phyloP scores from a whole-genome alignment of 1,284 basidiomycete genomes.

The Moniliophthora roreri region DNA sequence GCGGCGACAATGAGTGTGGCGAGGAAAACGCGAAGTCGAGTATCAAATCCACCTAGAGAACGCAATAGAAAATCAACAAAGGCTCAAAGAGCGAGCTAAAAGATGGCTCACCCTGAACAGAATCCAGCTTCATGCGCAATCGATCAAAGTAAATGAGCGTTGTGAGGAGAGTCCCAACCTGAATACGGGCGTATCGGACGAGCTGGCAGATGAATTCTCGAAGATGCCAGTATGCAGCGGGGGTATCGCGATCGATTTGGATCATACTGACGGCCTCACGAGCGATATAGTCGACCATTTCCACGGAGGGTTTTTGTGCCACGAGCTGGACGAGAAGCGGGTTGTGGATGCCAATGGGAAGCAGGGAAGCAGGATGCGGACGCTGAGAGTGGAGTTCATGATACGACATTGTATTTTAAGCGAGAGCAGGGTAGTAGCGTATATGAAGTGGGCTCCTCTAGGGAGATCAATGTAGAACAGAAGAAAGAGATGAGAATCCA shows the following conservation, averaged over 20 bases:
- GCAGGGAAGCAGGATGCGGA: slow-evolving; percentile 69
- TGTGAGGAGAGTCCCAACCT: slow-evolving; percentile 88
- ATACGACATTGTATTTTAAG: slow-evolving; percentile 18
- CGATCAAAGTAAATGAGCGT: slow-evolving; percentile 95
- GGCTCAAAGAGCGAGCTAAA: slow-evolving; percentile 9
- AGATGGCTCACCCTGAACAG: slow-evolving; percentile 75
- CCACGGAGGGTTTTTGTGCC: slow-evolving; percentile 71
- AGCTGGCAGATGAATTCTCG: slow-evolving; percentile 89
- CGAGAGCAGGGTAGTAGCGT: slow-evolving; percentile 21
- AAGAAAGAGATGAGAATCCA: slow-evolving; percentile 11
- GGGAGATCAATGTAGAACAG: slow-evolving; percentile 14
- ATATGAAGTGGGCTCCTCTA: slow-evolving; percentile 18
- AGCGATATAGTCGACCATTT: slow-evolving; percentile 82
- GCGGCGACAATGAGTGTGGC: slow-evolving; percentile 94
- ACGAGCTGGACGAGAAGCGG: slow-evolving; percentile 79
- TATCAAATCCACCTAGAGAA: slow-evolving; percentile 83
- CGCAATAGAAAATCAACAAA: slow-evolving; percentile 5
- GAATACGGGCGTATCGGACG: slow-evolving; percentile 86
- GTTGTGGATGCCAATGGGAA: slow-evolving; percentile 70
- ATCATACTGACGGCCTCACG: slow-evolving; percentile 66
- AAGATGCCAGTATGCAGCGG: slow-evolving; percentile 49
- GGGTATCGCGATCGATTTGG: slow-evolving; percentile 48
- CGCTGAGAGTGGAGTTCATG: slow-evolving; percentile 22
- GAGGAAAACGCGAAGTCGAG: slow-evolving; percentile 93
- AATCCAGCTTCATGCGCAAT: slow-evolving; percentile 73